A percentile compares a stretch with the other conserved stretches of the same genome.
phyloP scores from a whole-genome alignment of 805 yeast genomes.

The Helenozyma baotianmanensis region DNA sequence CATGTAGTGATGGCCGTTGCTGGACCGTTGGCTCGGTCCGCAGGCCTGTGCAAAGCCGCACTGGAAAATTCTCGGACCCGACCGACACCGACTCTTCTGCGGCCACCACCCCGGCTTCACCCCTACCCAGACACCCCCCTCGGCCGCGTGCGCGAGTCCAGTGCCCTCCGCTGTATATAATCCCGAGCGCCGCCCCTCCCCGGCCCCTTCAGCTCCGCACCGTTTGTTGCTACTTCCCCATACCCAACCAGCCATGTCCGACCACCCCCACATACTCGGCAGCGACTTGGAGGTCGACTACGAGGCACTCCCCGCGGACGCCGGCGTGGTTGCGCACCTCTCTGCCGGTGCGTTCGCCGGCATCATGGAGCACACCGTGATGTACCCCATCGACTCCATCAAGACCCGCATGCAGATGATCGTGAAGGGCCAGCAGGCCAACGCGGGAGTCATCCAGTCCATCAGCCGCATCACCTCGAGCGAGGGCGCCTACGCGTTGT shows the following conservation, averaged over 20 bases:
- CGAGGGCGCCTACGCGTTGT: slow-evolving; percentile 84
- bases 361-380: slow-evolving; percentile 94
- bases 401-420: slow-evolving; percentile 89
- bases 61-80: slow-evolving; percentile 5
- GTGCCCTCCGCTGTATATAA: no score
- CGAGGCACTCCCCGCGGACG: slow-evolving; percentile 85
- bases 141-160: no score
- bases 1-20: no score
- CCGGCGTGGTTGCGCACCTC: slow-evolving; percentile 77
- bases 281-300: slow-evolving; percentile 65
- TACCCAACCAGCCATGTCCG: slow-evolving; percentile 16
- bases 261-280: slow-evolving; percentile 19
- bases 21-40: no score
- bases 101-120: no score
- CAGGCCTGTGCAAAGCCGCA: background rate
- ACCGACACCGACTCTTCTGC: no score
- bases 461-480: slow-evolving; percentile 72
- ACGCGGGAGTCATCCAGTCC: slow-evolving; percentile 54
- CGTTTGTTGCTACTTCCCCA: no score
- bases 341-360: slow-evolving; percentile 99
- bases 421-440: slow-evolving; percentile 18
- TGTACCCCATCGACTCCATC: slow-evolving; percentile 95
- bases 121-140: no score
- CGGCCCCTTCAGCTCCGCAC: no score
- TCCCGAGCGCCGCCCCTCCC: no score